phyloP scores from a whole-genome alignment of 148 eudicot species.

The Salicornia ramosissima region DNA sequence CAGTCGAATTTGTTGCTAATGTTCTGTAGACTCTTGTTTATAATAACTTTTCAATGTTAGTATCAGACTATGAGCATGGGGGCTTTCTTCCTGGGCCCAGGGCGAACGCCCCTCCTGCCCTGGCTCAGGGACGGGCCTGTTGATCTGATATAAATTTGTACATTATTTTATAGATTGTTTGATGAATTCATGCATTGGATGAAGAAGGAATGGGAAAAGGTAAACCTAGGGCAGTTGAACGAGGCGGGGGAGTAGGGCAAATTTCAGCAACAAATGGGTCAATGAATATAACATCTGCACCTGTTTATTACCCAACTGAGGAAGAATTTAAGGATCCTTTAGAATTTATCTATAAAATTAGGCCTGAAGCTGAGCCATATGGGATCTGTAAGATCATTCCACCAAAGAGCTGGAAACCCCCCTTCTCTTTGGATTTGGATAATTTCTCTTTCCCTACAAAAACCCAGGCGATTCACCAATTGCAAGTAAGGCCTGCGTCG shows the following conservation, averaged over 20 bases:
- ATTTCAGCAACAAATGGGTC: conserved; percentile 33
- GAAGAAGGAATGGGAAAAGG: conserved; percentile 80
- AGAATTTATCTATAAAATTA: conserved; percentile 74
- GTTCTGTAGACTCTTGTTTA: too few relatives aligned
- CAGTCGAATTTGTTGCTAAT: too few relatives aligned
- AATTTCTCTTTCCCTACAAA: conserved; percentile 73
- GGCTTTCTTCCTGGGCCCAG: too few relatives aligned
- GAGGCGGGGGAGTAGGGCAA: conserved; percentile 73
- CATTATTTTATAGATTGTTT: not conserved
- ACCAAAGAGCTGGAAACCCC: conserved; percentile 84
- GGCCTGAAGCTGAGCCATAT: conserved; percentile 81
- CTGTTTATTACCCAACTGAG: conserved; percentile 84
- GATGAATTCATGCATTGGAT: conserved; percentile 26
- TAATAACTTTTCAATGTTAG: too few relatives aligned
- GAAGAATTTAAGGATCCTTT: conserved; percentile 95
- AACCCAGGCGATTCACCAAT: conserved; percentile 86
- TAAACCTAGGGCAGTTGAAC: conserved; percentile 87
- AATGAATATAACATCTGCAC: conserved; percentile 58
- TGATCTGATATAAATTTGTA: too few relatives aligned
- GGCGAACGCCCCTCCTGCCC: too few relatives aligned
- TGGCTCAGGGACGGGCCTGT: too few relatives aligned
- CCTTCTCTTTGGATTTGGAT: conserved; percentile 72
- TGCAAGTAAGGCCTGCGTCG: conserved; percentile 76
- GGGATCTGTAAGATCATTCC: conserved; percentile 97
- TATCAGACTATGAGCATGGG: too few relatives aligned